Conservation (phyloP, 306 rosid species). For the Prunus salicina region DNA sequence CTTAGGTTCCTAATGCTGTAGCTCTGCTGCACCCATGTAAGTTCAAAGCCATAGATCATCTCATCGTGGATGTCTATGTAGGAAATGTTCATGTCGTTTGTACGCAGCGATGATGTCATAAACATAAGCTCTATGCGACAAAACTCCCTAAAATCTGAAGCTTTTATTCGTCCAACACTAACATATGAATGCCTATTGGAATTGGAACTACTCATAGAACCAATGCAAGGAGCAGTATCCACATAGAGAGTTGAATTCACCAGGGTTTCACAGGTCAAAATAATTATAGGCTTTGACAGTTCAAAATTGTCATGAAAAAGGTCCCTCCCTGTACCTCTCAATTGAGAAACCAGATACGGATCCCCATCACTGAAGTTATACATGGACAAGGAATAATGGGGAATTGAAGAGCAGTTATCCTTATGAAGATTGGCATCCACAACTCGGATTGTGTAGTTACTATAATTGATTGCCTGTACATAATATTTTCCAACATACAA, state of each 20-base stretch:
- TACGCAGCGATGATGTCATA: not conserved
- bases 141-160: not conserved
- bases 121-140: not conserved
- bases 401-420: not conserved
- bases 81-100: not conserved
- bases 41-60: conserved; percentile 19
- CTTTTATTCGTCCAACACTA: not conserved
- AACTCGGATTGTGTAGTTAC: conserved; percentile 25
- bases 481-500: not conserved
- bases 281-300: not conserved
- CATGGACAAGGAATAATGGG: not conserved
- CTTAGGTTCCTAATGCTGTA: rapidly evolving
- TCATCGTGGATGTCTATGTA: conserved; percentile 15
- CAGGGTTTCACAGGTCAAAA: conserved; percentile 4
- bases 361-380: not conserved
- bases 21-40: conserved; percentile 4
- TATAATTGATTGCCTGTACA: not conserved
- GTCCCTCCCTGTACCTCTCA: rapidly evolving
- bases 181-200: not conserved
- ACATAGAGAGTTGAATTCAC: not conserved
- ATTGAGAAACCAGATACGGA: not conserved
- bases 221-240: not conserved
- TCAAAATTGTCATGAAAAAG: rapidly evolving
- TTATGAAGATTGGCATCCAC: conserved; percentile 1
- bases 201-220: not conserved